A percentile compares a stretch with the other conserved stretches of the same genome.
Evolutionary conservation across 768 basidiomycete species (phyloP).

Genomic region (Leccinum pellstonianum): DNA sequence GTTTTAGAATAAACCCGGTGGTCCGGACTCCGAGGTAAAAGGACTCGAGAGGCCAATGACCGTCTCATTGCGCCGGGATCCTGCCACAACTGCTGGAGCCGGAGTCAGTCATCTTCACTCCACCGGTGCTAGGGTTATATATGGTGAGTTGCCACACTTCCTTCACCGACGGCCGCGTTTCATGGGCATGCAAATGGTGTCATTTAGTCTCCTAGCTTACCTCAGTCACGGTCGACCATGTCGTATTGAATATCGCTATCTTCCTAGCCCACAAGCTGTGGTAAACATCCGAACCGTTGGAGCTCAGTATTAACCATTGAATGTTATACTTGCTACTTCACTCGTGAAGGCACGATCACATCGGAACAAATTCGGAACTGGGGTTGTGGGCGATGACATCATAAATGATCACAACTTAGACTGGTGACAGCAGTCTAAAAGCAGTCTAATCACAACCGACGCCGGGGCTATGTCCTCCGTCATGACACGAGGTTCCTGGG

Average conservation of each 20-base stretch:
- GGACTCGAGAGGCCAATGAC: not conserved
- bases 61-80: no score
- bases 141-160: not conserved
- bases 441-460: no score
- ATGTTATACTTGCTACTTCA: not conserved
- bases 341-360: not conserved
- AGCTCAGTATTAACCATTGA: not conserved
- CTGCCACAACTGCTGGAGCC: no score
- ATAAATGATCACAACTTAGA: not conserved
- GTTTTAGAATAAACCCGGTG: not conserved
- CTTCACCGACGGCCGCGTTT: not conserved
- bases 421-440: no score
- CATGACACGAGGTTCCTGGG: not conserved
- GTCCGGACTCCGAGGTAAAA: not conserved
- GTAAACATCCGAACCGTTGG: not conserved
- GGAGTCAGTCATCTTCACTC: no score
- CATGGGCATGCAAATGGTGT: not conserved
- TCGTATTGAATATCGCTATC: not conserved
- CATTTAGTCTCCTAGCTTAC: not conserved
- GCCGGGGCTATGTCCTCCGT: not conserved
- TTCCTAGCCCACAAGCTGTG: slow-evolving; percentile 24
- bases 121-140: slow-evolving; percentile 20
- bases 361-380: not conserved
- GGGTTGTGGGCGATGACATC: not conserved
- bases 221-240: not conserved